phyloP scores from a whole-genome alignment of 352 stramenopile species.

The Globisporangium uncinulatum region DNA sequence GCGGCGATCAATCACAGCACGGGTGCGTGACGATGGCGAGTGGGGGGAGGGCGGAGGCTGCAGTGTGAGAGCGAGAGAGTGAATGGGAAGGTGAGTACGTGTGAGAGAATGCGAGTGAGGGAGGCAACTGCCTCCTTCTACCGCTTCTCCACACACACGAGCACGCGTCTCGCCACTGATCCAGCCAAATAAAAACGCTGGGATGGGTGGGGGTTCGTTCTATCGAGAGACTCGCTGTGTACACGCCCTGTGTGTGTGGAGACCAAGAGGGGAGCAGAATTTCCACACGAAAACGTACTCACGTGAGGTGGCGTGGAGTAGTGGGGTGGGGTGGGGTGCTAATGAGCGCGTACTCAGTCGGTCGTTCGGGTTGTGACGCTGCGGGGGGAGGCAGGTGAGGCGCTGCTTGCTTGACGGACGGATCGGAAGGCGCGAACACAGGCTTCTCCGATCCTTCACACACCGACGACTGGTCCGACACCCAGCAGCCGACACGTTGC shows the following conservation, averaged over 20 bases:
- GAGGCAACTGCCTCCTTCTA: neutral
- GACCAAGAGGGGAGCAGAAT: too few relatives aligned
- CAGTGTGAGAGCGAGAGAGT: neutral
- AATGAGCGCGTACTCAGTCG: conserved; percentile 5
- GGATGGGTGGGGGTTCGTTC: too few relatives aligned
- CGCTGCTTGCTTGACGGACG: neutral
- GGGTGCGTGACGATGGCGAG: conserved; percentile 5
- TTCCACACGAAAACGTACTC: neutral
- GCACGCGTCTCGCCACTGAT: neutral
- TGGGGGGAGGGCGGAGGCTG: neutral
- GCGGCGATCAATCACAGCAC: conserved; percentile 9
- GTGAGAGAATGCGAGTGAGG: neutral
- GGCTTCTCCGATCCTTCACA: conserved; percentile 1
- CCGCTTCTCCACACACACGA: neutral
- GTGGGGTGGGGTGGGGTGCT: neutral
- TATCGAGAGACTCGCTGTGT: neutral
- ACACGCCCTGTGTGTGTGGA: too few relatives aligned
- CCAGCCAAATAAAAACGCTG: too few relatives aligned
- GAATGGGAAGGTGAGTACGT: neutral
- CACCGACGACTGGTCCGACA: neutral
- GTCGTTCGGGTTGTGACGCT: neutral
- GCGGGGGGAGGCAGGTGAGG: neutral
- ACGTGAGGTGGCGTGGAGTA: neutral
- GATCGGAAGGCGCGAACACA: neutral
- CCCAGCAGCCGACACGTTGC: neutral